Base-by-base conservation (phyloP, 306 rosid genomes). In the Vicia villosa region DNA sequence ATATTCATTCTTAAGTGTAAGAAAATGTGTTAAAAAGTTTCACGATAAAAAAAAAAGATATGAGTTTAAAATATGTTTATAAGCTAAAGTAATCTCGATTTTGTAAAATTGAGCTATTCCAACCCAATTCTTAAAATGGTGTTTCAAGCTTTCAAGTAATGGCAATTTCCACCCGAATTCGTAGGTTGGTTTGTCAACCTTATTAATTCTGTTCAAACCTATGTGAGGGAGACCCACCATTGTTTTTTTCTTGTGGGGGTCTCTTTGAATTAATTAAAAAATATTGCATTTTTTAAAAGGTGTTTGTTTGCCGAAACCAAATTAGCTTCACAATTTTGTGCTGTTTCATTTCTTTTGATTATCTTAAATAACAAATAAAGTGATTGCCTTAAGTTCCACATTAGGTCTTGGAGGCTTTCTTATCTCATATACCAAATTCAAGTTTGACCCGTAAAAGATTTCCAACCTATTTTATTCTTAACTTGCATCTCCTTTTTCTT, bases 191-290 rank as follows among this genome's bases (percentile, higher is more conserved):
- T 54, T 74, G 80, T 72, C 77, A 61, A 36, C 77, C 30, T 51
- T 46, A 73, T 84, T 70, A 70, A 51, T 68, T 80, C 63, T 79
- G 81, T 76, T 79, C 66, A 16, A 36, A 51, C 38, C 64, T 63
- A 81, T 10, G 70, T 12, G 8, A 58, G 82, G 82, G 83, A 82
- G 92, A 90, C 95, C 95, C 95, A 84, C 92, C 83, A 38, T 76
- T 77, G 83, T 82, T 82, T 80, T 73, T 73, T 8, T 20, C 81
- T 79, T 89, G 92, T 87, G 95, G 96, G 84, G 86, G 2, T 87
- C 26, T 84, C 73, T 32, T 80, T 57, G 66, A 82, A 74, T 83
- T 82, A 72, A 79, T 70, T 51, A 19, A 19, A 19, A 64, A 81
- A 59, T 74, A 19, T 81, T n/a, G n/a, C n/a, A 81, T 68, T 76